Evolutionary conservation across 1,284 basidiomycete species (phyloP).

Genomic region (Pseudozyma flocculosa): DNA sequence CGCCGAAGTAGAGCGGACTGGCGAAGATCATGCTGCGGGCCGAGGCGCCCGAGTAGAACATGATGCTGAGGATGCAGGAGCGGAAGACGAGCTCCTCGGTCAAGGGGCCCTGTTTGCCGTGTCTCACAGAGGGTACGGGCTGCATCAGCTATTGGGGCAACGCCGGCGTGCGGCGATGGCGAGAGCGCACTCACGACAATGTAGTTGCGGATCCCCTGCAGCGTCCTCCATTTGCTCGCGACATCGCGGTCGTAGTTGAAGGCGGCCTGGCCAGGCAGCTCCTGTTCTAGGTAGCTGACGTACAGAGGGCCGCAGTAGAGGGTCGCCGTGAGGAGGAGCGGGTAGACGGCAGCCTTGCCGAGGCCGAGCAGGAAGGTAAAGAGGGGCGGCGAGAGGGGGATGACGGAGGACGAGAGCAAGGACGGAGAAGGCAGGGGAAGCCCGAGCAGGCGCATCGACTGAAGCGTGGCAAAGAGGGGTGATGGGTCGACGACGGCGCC

Average conservation of each 20-base stretch:
- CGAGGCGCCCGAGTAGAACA: slow-evolving; percentile 69
- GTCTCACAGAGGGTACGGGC: not conserved
- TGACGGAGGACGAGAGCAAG: slow-evolving; percentile 19
- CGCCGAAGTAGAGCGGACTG: slow-evolving; percentile 82
- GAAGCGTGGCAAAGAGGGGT: slow-evolving; percentile 5
- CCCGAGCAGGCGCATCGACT: slow-evolving; percentile 28
- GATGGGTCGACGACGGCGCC: slow-evolving; percentile 1
- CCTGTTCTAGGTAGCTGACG: slow-evolving; percentile 64
- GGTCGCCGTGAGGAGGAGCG: slow-evolving; percentile 65
- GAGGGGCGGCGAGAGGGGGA: slow-evolving; percentile 34
- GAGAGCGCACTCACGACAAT: slow-evolving; percentile 68
- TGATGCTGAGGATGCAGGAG: slow-evolving; percentile 75
- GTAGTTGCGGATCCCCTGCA: slow-evolving; percentile 74
- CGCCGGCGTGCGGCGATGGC: too few relatives aligned
- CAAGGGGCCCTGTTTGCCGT: slow-evolving; percentile 69
- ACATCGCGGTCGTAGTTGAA: slow-evolving; percentile 58
- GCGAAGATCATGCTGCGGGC: slow-evolving; percentile 70
- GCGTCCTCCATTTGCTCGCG: slow-evolving; percentile 61
- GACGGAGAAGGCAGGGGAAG: slow-evolving; percentile 34
- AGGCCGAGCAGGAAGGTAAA: slow-evolving; percentile 3
- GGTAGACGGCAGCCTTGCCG: slow-evolving; percentile 1
- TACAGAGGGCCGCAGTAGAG: slow-evolving; percentile 85
- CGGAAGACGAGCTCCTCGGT: slow-evolving; percentile 93
- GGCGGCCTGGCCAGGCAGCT: slow-evolving; percentile 67
- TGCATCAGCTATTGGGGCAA: too few relatives aligned